Evolutionary conservation across 106 monocot genomes (phyloP).

Genomic region (Phalaenopsis equestris): DNA sequence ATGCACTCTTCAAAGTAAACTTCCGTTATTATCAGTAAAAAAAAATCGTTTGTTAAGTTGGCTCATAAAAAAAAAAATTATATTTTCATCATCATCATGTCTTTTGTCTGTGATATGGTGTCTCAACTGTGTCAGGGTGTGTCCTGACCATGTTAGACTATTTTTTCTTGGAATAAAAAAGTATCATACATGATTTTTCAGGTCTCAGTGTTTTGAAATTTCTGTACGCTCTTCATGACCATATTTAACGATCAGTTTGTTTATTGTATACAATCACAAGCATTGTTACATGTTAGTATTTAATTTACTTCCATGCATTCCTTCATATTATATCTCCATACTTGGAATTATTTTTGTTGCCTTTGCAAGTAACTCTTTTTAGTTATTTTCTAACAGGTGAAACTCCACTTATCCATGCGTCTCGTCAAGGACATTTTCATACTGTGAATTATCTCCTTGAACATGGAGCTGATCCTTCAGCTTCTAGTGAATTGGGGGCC

Average conservation of each 20-base stretch:
- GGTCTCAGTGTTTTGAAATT: too few species aligned
- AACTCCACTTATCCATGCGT: conserved; percentile 90
- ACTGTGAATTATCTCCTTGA: conserved; percentile 75
- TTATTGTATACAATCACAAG: neutral
- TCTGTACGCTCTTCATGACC: neutral
- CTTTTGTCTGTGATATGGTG: too few species aligned
- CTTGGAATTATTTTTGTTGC: neutral
- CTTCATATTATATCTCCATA: neutral
- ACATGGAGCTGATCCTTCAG: conserved; percentile 69
- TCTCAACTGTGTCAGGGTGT: too few species aligned
- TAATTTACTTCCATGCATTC: neutral
- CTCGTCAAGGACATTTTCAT: conserved; percentile 58
- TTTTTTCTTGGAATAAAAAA: too few species aligned
- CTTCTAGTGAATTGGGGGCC: conserved; percentile 63
- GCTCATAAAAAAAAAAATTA: too few species aligned
- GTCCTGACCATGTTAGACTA: too few species aligned
- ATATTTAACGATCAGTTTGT: neutral
- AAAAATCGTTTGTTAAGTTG: too few species aligned
- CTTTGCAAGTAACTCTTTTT: neutral
- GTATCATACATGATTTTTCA: too few species aligned
- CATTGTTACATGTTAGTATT: neutral
- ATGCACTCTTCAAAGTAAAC: too few species aligned
- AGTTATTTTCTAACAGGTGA: conserved; percentile 54
- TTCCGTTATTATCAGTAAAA: too few species aligned
- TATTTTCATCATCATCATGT: too few species aligned